Evolutionary conservation across 225 moss, liverwort and hornwort genomes (phyloP).

Genomic region (Neckera pumila): DNA sequence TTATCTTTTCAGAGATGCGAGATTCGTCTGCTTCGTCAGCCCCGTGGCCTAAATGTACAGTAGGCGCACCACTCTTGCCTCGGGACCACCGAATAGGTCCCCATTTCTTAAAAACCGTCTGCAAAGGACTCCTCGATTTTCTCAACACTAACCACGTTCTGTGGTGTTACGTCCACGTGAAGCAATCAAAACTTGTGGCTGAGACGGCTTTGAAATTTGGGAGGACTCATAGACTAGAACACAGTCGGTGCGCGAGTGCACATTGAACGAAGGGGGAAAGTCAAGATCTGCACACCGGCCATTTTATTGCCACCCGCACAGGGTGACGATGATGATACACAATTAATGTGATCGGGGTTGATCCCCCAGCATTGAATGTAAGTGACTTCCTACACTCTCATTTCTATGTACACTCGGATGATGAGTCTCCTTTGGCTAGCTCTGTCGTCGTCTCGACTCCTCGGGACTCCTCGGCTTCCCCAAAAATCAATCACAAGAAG

Average conservation of each 20-base stretch:
- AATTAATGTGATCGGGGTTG: conserved; percentile 26
- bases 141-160: background rate
- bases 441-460: background rate
- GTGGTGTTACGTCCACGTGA: background rate
- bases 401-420: conserved; percentile 23
- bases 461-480: background rate
- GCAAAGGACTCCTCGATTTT: background rate
- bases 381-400: conserved; percentile 5
- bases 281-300: background rate
- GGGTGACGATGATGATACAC: conserved; percentile 14
- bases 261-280: background rate
- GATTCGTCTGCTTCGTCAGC: background rate
- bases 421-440: background rate
- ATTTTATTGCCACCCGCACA: conserved; percentile 19
- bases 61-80: background rate
- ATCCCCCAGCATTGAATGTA: conserved; percentile 25
- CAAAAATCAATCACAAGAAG: conserved; percentile 1
- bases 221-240: background rate
- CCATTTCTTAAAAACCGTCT: background rate
- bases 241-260: background rate
- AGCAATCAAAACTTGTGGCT: background rate
- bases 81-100: background rate
- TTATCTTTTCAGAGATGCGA: background rate
- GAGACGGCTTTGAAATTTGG: background rate
- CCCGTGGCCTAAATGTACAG: background rate